A percentile compares a stretch with the other conserved stretches of the same genome.
phyloP scores from a whole-genome alignment of 208 protist species.

The Crithidia brevicula region DNA sequence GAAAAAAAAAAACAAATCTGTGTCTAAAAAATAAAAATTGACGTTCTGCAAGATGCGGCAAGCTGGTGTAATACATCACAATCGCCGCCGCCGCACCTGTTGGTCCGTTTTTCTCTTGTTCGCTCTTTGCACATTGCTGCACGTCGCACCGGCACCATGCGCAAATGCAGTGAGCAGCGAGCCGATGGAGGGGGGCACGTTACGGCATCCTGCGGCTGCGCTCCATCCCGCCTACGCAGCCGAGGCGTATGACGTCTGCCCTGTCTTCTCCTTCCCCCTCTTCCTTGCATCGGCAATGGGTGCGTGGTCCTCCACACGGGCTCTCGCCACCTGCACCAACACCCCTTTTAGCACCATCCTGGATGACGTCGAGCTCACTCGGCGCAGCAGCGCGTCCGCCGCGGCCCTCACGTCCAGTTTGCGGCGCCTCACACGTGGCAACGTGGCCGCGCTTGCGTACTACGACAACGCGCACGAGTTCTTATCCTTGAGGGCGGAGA shows the following conservation, averaged over 20 bases:
- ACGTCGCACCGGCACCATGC: not conserved
- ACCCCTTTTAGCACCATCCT: conserved; percentile 18
- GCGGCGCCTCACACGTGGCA: conserved; percentile 17
- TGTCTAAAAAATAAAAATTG: too few species aligned
- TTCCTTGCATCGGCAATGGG: conserved; percentile 22
- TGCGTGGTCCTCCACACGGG: not conserved
- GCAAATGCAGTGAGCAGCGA: not conserved
- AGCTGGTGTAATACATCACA: not conserved
- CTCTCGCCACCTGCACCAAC: conserved; percentile 13
- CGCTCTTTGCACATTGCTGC: not conserved
- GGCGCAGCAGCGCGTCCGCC: not conserved
- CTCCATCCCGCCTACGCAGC: not conserved
- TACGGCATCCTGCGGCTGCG: not conserved
- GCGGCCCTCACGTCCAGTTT: conserved; percentile 1
- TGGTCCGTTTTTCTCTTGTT: not conserved
- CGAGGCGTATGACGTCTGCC: conserved; percentile 6
- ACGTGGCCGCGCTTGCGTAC: conserved; percentile 2
- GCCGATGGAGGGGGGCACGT: not conserved
- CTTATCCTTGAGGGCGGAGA: conserved; percentile 33
- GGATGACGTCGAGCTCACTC: conserved; percentile 22
- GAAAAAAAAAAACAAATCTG: too few species aligned
- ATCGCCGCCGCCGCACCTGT: not conserved
- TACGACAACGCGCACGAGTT: conserved; percentile 32
- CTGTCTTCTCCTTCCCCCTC: conserved; percentile 11
- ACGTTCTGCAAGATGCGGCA: not conserved